Evolutionary conservation across 441 rosid species (phyloP).

Genomic region (Manihot esculenta): DNA sequence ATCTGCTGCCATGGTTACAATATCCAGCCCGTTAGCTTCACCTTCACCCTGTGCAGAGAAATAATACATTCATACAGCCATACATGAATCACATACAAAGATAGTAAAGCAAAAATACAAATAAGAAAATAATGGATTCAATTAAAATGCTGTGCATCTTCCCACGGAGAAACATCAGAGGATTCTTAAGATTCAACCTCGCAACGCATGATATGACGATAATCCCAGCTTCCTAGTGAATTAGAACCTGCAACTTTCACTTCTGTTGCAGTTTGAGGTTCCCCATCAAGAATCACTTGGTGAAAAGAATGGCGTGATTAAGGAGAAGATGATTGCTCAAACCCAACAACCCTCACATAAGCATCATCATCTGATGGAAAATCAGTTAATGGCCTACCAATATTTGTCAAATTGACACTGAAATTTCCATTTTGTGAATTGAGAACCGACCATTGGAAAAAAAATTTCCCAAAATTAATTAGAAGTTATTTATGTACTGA

Average conservation of each 20-base stretch:
- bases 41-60: slow-evolving; percentile 24
- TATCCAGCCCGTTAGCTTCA: slow-evolving; percentile 25
- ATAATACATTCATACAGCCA: not conserved
- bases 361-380: not conserved
- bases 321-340: not conserved
- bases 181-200: not conserved
- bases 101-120: not conserved
- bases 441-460: no score
- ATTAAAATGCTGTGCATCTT: not conserved
- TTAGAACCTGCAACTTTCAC: not conserved
- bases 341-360: not conserved
- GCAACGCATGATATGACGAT: no score
- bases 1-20: slow-evolving; percentile 15
- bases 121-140: not conserved
- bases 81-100: not conserved
- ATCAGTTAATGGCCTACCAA: not conserved
- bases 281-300: not conserved
- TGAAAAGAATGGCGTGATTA: not conserved
- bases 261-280: not conserved
- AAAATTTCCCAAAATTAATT: no score
- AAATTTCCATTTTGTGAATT: no score
- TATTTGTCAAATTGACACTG: no score
- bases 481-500: no score
- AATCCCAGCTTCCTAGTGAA: not conserved
- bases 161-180: not conserved